These are phyloP conservation scores for Halocafeteria seosinensis DNA, from an alignment of 108 stramenopile genomes.

Conservation along the genomic window DNA sequence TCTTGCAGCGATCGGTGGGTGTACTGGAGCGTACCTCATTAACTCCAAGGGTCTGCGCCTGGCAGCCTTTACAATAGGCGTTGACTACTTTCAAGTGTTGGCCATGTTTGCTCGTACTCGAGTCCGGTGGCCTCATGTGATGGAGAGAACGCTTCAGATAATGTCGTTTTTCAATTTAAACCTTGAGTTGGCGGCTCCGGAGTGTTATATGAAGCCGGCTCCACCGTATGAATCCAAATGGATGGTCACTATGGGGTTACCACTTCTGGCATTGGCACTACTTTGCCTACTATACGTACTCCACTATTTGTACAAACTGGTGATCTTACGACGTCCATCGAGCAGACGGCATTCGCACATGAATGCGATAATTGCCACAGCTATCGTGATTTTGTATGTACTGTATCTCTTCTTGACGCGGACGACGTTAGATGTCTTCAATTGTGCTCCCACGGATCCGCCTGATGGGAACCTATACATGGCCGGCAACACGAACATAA, in stretches of 20 bases:
- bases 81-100: slow-evolving; percentile 23
- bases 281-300: not conserved
- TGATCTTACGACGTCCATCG: too few species aligned
- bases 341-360: too few species aligned
- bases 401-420: too few species aligned
- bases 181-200: slow-evolving; percentile 20
- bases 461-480: too few species aligned
- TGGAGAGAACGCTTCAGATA: slow-evolving; percentile 5
- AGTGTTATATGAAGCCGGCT: slow-evolving; percentile 14
- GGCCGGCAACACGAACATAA: too few species aligned
- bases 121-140: slow-evolving; percentile 13
- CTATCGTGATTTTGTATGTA: too few species aligned
- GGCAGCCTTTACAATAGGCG: slow-evolving; percentile 15
- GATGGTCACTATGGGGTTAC: not conserved
- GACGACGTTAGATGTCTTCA: too few species aligned
- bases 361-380: too few species aligned
- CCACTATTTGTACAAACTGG: too few species aligned
- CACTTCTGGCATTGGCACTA: not conserved
- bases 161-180: slow-evolving; percentile 16
- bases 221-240: slow-evolving; percentile 20
- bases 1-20: not conserved
- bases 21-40: slow-evolving; percentile 10
- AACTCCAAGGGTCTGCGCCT: slow-evolving; percentile 15
- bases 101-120: slow-evolving; percentile 13
- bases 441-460: too few species aligned